Base-by-base conservation (phyloP, 2,329 filamentous ascomycete genomes). In the Nigrospora osmanthi region DNA sequence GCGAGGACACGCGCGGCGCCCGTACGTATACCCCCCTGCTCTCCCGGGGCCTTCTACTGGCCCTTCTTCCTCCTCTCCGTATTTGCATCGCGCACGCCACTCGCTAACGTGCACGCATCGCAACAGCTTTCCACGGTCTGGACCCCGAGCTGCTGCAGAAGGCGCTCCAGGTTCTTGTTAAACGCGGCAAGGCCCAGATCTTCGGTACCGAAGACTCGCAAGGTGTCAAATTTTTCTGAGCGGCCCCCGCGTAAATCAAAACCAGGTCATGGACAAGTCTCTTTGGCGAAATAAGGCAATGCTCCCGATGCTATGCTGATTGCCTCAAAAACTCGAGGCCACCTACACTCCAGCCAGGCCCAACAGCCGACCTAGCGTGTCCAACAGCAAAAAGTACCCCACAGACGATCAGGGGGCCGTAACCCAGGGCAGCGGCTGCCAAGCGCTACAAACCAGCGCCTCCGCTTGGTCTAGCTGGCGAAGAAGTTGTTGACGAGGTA, bases 191-290 rank as follows among this genome's bases (percentile, higher is more conserved):
- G 68, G 91, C 90, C 13, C 91, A 97, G 65, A 81, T 97, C 23
- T 97, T 98, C 68, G 91, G 91, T 32, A 79, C 81, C 44, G 89
- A 91, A 57, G 89, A 91, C 61, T 86, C 87, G 49, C 81, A 87
- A 58, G 93, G 93, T 57, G 89, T 97, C 52, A 98, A 98, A 70
- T 97, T 98, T 70, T 97, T 97, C 62, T 96, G 70, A 83, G 23
- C 23, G 23, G 23, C 23, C 9, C 5, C 2, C 23, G 6, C 23
- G 23, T 28, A 32, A 3, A 23, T n/a, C 9, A n/a, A 13, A 13
- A 32, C 5, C 28, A 32, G 19, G 42, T 31, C 15, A 37, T 33
- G 35, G 30, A 35, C 19, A 39, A 4, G 13, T 16, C 19, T 39
- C 19, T 28, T 11, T 34, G 17, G 35, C 32, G 10, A 40, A 28